Base-by-base conservation (phyloP, 768 basidiomycete species). In the Russula griseocarnosa region DNA sequence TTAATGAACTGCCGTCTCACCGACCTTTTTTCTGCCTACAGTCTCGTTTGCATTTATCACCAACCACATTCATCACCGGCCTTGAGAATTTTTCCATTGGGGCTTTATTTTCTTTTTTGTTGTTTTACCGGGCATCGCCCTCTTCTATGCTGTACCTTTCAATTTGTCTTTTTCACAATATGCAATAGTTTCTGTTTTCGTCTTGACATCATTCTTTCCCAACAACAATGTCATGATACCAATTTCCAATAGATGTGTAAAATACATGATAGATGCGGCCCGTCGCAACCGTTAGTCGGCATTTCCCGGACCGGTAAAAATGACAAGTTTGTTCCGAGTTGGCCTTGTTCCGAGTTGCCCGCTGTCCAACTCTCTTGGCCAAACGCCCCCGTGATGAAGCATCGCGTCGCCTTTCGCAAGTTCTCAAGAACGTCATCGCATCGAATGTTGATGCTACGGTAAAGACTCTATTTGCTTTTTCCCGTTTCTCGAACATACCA, bases 381-480 rank as follows among this genome's bases (percentile, higher is more conserved):
- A 9, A 18, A 42, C 71, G 32, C 34, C 10, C 10, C 34, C 36
- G 36, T 36, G 68, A 95, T 96, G 94, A 94, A 96, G 80, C 94
- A 98, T 85, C 92, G 94, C 46, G 81, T 92, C 60, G 91, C 92
- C 22, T 92, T 94, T 75, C 85, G 94, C 72, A 96, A 95, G 72
- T 86, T 97, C 73, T 91, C 90, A 72, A 84, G 95, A 76, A 89
- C 92, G 22, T 87, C 92, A 60, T 90, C 94, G 13, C 96, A 98
- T 73, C 82, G 96, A 70, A 89, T 88, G 79, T 81, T 97, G 60
- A 93, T 98, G 88, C 79, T 98, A 60, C 82, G 96, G 94, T 95
- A 70, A 63, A 81, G n/a, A 60, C 28, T 22, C 13, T 16, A 61
- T 28, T 16, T 20, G 38, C 26, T 58, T 42, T 53, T 55, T 2